phyloP scores from a whole-genome alignment of 306 rosid genomes.

The Lablab purpureus region DNA sequence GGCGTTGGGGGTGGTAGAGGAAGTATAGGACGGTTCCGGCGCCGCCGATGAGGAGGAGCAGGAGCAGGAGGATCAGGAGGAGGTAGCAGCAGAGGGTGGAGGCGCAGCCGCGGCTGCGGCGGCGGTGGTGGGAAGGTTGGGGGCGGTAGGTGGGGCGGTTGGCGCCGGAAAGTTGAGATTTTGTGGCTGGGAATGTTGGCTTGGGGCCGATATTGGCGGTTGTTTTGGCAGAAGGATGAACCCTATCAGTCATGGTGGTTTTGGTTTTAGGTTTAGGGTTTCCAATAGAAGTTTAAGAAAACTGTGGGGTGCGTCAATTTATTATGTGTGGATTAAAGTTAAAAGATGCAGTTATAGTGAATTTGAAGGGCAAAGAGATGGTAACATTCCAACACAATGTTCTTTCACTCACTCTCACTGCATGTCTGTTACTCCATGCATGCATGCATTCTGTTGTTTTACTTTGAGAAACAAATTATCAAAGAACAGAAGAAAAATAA shows the following conservation, averaged over 20 bases:
- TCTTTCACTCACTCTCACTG: background rate
- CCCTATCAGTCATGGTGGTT: slow-evolving; percentile 68
- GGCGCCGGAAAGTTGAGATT: slow-evolving; percentile 72
- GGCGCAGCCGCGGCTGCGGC: slow-evolving; percentile 65
- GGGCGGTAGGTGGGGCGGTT: slow-evolving; percentile 84
- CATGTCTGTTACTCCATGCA: background rate
- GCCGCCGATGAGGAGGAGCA: slow-evolving; percentile 60
- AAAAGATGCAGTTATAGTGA: slow-evolving; percentile 3
- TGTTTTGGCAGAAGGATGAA: slow-evolving; percentile 71
- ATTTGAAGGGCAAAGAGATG: slow-evolving; percentile 38
- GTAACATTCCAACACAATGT: slow-evolving; percentile 44
- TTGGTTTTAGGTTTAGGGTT: background rate
- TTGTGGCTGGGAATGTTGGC: slow-evolving; percentile 65
- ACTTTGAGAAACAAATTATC: too few relatives aligned
- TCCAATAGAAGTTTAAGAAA: background rate
- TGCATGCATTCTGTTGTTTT: background rate
- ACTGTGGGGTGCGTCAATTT: background rate
- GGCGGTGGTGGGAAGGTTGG: slow-evolving; percentile 52
- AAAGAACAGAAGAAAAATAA: too few relatives aligned
- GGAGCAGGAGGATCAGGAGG: slow-evolving; percentile 54
- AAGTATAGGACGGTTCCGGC: slow-evolving; percentile 64
- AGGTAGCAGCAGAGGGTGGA: slow-evolving; percentile 71
- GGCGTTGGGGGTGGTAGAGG: slow-evolving; percentile 64
- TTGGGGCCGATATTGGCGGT: slow-evolving; percentile 31
- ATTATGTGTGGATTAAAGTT: slow-evolving; percentile 3